phyloP scores from a whole-genome alignment of 2,329 filamentous ascomycete species.

The Dactylellina cionopaga region DNA sequence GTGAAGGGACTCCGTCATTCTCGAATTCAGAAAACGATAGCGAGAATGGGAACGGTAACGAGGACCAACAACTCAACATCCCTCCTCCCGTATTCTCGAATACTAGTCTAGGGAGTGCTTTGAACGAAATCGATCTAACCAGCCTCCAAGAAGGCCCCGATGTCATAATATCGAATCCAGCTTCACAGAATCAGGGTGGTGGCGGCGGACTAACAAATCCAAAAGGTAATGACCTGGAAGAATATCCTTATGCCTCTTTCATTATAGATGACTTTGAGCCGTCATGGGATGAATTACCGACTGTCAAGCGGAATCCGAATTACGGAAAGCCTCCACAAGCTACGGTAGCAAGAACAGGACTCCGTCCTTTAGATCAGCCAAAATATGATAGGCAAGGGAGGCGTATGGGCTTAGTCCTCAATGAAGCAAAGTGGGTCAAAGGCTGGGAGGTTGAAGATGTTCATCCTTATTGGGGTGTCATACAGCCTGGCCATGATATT shows the following conservation, averaged over 20 bases:
- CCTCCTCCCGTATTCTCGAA: constrained; percentile 8
- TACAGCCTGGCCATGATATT: constrained; percentile 27
- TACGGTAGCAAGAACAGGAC: not conserved
- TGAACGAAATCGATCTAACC: constrained; percentile 13
- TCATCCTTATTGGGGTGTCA: constrained; percentile 24
- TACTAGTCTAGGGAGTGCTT: constrained; percentile 4
- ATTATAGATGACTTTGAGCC: constrained; percentile 3
- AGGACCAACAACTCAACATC: not conserved
- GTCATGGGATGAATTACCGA: not conserved
- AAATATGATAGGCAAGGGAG: constrained; percentile 11
- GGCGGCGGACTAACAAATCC: not conserved
- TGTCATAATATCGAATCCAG: not conserved
- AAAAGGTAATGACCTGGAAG: constrained; percentile 1
- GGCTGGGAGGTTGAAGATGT: not conserved
- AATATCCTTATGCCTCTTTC: constrained; percentile 30
- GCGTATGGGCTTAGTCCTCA: constrained; percentile 17
- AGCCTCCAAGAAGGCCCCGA: not conserved
- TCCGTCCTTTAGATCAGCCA: not conserved
- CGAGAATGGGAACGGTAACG: not conserved
- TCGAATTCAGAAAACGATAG: not conserved
- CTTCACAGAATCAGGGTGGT: not conserved
- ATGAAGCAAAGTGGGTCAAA: not conserved
- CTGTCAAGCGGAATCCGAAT: not conserved
- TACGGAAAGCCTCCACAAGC: not conserved
- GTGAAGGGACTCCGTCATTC: constrained; percentile 4